Conservation (phyloP, 139 green algal genomes). For the Chlorella vulgaris region DNA sequence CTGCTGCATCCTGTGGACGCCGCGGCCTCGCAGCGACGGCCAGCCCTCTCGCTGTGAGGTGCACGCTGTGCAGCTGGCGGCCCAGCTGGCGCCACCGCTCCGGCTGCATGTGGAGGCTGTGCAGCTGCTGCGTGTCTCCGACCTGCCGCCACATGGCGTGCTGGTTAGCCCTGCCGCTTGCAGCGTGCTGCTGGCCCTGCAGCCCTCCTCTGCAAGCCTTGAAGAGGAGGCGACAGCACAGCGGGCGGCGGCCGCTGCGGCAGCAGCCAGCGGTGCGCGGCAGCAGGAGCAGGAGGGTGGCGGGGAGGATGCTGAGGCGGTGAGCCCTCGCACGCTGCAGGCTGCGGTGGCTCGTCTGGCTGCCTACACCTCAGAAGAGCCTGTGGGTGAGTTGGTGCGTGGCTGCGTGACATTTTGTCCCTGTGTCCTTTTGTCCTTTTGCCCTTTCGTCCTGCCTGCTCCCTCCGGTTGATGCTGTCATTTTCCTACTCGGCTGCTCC, state of each 20-base stretch:
- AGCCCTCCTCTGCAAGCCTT: conserved; percentile 26
- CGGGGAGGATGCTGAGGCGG: conserved; percentile 37
- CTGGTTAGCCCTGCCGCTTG: conserved; percentile 18
- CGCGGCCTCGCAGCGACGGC: conserved; percentile 12
- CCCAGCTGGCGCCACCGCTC: not conserved
- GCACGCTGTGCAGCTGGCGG: conserved; percentile 32
- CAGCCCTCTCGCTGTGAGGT: conserved; percentile 42
- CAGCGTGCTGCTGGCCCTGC: conserved; percentile 47
- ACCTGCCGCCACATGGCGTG: conserved; percentile 50
- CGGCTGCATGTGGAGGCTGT: conserved; percentile 34
- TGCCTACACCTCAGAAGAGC: conserved; percentile 57
- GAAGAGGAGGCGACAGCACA: conserved; percentile 12
- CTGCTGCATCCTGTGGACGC: conserved; percentile 41
- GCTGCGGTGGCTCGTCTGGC: conserved; percentile 64
- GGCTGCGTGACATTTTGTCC: too few species aligned
- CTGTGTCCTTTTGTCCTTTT: not conserved
- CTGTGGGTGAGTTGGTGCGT: conserved; percentile 19
- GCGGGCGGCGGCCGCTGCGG: not conserved
- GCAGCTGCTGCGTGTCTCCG: conserved; percentile 35
- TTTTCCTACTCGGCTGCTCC: too few species aligned
- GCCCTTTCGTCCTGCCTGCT: not conserved
- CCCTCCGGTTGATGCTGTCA: too few species aligned
- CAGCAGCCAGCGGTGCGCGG: not conserved
- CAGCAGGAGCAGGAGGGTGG: not conserved
- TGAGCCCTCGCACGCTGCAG: conserved; percentile 67